phyloP scores from a whole-genome alignment of 2,329 filamentous ascomycete species.

The Curvularia sp. region DNA sequence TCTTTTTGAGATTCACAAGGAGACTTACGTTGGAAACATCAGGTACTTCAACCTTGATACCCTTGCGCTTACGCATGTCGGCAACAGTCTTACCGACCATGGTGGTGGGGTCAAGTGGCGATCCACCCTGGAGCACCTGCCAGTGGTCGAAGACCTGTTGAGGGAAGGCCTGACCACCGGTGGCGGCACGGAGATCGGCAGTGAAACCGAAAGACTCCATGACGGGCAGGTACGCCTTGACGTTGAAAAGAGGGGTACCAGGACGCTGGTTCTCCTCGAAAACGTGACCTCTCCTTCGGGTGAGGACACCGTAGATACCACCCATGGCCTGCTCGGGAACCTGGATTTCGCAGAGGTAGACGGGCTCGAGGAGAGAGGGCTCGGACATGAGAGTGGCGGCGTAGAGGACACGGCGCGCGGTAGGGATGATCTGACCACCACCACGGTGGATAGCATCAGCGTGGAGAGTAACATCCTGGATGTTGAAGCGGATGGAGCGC shows the following conservation, averaged over 20 bases:
- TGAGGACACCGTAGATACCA: constrained; percentile 99
- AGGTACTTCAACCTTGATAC: constrained; percentile 95
- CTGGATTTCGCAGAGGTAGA: constrained; percentile 99
- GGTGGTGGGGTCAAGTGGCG: constrained; percentile 80
- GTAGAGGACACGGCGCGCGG: constrained; percentile 96
- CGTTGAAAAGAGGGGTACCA: constrained; percentile 98
- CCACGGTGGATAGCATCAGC: constrained; percentile 99
- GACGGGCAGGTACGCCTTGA: constrained; percentile 97
- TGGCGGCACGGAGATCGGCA: constrained; percentile 90
- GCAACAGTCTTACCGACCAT: constrained; percentile 84
- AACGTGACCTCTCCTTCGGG: constrained; percentile 97
- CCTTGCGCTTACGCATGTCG: constrained; percentile 98
- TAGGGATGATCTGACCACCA: constrained; percentile 98
- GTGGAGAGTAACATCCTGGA: constrained; percentile 99
- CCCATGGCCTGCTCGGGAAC: constrained; percentile 98
- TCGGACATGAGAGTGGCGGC: constrained; percentile 89
- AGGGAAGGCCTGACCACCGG: constrained; percentile 97
- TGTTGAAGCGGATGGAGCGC: constrained; percentile 97
- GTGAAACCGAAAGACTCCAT: constrained; percentile 99
- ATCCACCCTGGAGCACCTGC: constrained; percentile 94
- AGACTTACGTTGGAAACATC: constrained; percentile 91
- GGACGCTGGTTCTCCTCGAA: constrained; percentile 98
- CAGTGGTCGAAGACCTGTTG: constrained; percentile 99
- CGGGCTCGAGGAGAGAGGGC: constrained; percentile 90
- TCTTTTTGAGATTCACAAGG: background rate